Evolutionary conservation across 108 stramenopile genomes (phyloP).

Genomic region (Epipyxis sp.): DNA sequence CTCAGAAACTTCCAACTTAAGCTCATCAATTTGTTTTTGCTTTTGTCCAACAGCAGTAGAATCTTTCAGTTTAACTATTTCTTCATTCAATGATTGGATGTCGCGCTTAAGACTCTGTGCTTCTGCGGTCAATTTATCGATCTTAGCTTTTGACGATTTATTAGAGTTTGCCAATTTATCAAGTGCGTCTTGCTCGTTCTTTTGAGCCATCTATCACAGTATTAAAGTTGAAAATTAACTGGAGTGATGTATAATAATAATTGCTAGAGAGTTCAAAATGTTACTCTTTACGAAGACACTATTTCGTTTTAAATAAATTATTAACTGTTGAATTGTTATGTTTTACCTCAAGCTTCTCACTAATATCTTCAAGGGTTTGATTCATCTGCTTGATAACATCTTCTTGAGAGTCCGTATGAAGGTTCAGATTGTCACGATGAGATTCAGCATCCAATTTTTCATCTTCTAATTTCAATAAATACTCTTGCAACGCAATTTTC

Average conservation of each 20-base stretch:
- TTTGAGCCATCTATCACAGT: no score
- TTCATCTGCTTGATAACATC: not conserved
- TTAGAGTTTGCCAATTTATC: not conserved
- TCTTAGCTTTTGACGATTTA: not conserved
- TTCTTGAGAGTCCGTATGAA: not conserved
- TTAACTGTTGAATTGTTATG: no score
- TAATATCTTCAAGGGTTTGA: not conserved
- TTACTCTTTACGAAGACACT: no score
- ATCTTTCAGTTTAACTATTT: not conserved
- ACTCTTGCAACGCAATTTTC: not conserved
- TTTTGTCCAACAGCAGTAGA: not conserved
- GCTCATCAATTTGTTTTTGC: not conserved
- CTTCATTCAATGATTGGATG: no score
- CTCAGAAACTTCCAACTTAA: not conserved
- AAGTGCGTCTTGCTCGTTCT: not conserved
- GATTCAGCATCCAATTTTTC: not conserved
- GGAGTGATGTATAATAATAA: no score
- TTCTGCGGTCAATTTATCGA: not conserved
- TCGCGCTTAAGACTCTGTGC: not conserved
- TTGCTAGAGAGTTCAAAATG: no score
- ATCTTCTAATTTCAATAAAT: not conserved
- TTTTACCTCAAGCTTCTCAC: not conserved
- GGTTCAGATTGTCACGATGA: not conserved
- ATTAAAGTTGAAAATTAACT: no score
- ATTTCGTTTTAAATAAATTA: not conserved